Evolutionary conservation across 2,329 filamentous ascomycete genomes (phyloP).

Genomic region (Trichoderma oligosporum): DNA sequence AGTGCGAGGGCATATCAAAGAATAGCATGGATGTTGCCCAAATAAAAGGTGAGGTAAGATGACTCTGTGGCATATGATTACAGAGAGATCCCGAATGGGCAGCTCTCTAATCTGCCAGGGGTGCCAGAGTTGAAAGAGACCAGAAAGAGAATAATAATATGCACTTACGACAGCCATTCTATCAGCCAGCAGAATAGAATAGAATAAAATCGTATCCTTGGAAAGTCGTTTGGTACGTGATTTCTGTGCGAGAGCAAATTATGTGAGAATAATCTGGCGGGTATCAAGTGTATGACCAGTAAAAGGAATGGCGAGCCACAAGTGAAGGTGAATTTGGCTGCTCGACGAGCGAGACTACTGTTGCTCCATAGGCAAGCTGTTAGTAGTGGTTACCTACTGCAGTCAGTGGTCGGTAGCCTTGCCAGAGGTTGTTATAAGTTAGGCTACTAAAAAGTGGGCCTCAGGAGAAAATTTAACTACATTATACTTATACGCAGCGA

Average conservation of each 20-base stretch:
- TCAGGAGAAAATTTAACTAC: neutral
- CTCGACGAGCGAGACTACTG: constrained; percentile 7
- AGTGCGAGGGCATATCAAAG: neutral
- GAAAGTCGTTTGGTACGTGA: neutral
- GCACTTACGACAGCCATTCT: constrained; percentile 44
- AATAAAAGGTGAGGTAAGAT: neutral
- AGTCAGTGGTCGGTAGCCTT: constrained; percentile 12
- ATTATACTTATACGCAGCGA: neutral
- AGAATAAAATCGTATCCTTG: constrained; percentile 20
- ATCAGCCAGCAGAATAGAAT: constrained; percentile 31
- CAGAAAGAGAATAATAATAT: constrained; percentile 12
- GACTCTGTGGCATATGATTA: neutral
- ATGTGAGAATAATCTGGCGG: neutral
- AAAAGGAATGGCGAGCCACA: constrained; percentile 10
- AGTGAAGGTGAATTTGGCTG: constrained; percentile 19
- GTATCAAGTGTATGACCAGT: constrained; percentile 14
- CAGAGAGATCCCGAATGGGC: constrained; percentile 16
- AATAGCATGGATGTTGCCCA: neutral
- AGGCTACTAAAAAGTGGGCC: neutral
- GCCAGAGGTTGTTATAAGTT: constrained; percentile 1
- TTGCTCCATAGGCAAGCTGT: constrained; percentile 3
- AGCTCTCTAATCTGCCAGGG: constrained; percentile 9
- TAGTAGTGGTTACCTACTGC: neutral
- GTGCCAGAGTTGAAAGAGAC: constrained; percentile 4
- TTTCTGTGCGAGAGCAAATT: constrained; percentile 17